Percentiles rank a stretch among this genome's conserved stretches.
Evolutionary conservation across 208 protist species (phyloP).

Genomic region (Leishmania turanica): DNA sequence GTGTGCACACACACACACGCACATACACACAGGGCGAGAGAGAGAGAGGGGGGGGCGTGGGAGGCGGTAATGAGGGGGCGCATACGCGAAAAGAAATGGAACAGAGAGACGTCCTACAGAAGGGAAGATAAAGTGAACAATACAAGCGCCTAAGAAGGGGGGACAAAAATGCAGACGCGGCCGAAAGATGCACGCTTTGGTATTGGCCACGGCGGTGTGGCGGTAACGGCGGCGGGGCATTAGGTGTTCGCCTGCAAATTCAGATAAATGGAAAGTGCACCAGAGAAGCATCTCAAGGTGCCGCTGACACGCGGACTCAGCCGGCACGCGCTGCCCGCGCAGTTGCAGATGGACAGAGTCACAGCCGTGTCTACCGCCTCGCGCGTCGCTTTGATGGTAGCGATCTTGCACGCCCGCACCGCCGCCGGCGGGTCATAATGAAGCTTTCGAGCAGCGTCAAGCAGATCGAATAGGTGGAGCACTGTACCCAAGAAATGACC

Average conservation of each 20-base stretch:
- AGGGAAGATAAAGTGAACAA: not conserved
- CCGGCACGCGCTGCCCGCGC: conserved; percentile 5
- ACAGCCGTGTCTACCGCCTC: conserved; percentile 45
- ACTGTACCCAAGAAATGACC: conserved; percentile 41
- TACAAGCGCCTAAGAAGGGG: not conserved
- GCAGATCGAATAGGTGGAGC: conserved; percentile 48
- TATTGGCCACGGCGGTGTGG: not conserved
- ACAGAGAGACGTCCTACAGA: not conserved
- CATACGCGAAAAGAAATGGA: not conserved
- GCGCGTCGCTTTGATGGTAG: conserved; percentile 27
- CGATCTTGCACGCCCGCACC: conserved; percentile 23
- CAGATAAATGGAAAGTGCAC: conserved; percentile 38
- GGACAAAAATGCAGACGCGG: not conserved
- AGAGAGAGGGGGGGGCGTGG: not conserved
- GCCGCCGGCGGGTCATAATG: conserved; percentile 50
- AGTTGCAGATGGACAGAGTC: conserved; percentile 22
- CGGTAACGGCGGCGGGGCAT: not conserved
- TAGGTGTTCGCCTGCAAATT: conserved; percentile 34
- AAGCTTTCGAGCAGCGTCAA: conserved; percentile 32
- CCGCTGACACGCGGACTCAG: conserved; percentile 20
- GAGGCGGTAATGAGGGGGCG: not conserved
- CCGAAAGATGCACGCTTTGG: not conserved
- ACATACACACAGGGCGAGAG: not conserved
- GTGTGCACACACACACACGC: not conserved
- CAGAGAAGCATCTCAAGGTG: conserved; percentile 42